These are phyloP conservation scores for Leavenworthia alabamica DNA, from an alignment of 345 rosid species.

Conservation along the genomic window DNA sequence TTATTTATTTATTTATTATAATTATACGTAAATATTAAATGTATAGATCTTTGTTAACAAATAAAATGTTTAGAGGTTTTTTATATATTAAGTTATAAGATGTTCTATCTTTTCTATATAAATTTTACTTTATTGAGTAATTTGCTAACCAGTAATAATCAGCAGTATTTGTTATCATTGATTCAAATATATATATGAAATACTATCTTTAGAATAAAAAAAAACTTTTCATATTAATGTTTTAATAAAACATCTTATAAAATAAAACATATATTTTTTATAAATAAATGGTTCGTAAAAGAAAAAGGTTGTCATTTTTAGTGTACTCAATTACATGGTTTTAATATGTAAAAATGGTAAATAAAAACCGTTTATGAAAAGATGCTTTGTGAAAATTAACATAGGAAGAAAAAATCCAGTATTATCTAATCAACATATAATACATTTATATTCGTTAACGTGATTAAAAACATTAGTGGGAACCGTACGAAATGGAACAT, in stretches of 20 bases:
- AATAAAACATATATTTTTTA: too few relatives aligned
- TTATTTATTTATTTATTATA: not conserved
- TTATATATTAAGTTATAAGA: too few relatives aligned
- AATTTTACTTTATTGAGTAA: too few relatives aligned
- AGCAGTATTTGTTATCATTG: too few relatives aligned
- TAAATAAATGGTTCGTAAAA: too few relatives aligned
- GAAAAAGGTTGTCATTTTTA: not conserved
- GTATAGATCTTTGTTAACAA: not conserved
- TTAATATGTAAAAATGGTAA: not conserved
- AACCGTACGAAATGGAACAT: constrained; percentile 13
- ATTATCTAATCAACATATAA: not conserved
- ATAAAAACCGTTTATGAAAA: not conserved
- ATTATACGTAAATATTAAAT: not conserved
- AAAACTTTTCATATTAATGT: too few relatives aligned
- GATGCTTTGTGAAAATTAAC: not conserved
- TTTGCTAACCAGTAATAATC: too few relatives aligned
- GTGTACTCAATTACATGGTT: not conserved
- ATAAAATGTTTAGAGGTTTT: too few relatives aligned
- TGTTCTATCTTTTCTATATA: too few relatives aligned
- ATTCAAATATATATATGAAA: too few relatives aligned
- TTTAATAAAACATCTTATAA: too few relatives aligned
- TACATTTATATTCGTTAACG: not conserved
- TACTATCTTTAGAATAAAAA: too few relatives aligned
- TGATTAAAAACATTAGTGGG: not conserved
- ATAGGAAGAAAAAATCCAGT: not conserved